Evolutionary conservation across 73 alveolate species (phyloP).

Genomic region (Uronychia setigera): DNA sequence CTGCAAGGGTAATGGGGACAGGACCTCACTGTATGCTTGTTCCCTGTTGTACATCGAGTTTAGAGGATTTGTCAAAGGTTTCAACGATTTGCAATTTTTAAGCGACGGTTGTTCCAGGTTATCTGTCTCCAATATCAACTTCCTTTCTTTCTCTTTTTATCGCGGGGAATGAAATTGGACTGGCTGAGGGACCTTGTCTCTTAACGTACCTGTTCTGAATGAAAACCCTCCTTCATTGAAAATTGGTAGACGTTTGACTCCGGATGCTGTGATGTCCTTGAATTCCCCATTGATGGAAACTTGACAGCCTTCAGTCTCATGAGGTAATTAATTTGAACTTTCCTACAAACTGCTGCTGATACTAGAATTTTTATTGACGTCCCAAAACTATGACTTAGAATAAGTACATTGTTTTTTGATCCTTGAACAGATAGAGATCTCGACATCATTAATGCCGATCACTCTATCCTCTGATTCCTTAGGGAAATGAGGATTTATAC

Average conservation of each 20-base stretch:
- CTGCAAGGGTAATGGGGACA: background rate
- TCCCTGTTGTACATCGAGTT: background rate
- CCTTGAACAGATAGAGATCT: background rate
- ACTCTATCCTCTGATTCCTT: background rate
- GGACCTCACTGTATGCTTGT: background rate
- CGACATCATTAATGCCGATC: background rate
- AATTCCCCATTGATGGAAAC: background rate
- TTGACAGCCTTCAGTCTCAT: background rate
- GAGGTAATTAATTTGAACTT: too few relatives aligned
- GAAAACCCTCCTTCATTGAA: background rate
- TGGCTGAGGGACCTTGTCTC: background rate
- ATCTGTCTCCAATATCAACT: background rate
- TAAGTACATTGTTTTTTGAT: background rate
- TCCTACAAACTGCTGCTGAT: background rate
- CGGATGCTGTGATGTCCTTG: too few relatives aligned
- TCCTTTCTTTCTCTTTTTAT: background rate
- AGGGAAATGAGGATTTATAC: background rate
- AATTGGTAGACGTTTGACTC: background rate
- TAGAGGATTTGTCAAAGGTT: background rate
- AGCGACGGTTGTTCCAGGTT: background rate
- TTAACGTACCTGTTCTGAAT: background rate
- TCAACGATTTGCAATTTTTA: background rate
- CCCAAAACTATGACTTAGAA: too few relatives aligned
- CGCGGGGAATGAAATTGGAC: background rate
- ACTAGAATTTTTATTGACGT: too few relatives aligned